These are phyloP conservation scores for Aspergillus vadensis DNA, from an alignment of 2,329 filamentous ascomycete species.

Conservation along the genomic window DNA sequence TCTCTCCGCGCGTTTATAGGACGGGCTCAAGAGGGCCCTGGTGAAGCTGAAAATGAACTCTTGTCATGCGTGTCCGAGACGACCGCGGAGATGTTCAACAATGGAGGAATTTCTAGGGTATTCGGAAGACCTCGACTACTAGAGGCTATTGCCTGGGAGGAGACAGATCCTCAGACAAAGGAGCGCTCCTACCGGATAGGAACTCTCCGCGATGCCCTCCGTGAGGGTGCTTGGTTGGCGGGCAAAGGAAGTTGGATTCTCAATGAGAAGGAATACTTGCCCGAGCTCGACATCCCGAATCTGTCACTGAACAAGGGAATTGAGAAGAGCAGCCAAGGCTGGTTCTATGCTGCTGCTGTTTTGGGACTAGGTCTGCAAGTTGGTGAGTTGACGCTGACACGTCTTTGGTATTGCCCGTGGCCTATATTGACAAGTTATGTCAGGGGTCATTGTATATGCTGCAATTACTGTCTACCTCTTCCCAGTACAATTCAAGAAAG, in stretches of 20 bases:
- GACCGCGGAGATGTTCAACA: slow-evolving; percentile 51
- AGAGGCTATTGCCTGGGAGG: slow-evolving; percentile 46
- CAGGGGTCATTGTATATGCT: slow-evolving; percentile 33
- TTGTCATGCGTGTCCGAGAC: slow-evolving; percentile 52
- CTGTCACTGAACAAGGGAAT: slow-evolving; percentile 42
- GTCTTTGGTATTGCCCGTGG: background rate
- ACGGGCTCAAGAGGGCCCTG: slow-evolving; percentile 47
- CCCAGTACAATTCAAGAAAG: slow-evolving; percentile 28
- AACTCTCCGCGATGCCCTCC: slow-evolving; percentile 31
- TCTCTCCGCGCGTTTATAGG: slow-evolving; percentile 51
- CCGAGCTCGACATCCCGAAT: slow-evolving; percentile 37
- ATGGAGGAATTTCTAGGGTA: slow-evolving; percentile 41
- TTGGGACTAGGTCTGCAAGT: slow-evolving; percentile 32
- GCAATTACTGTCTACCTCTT: slow-evolving; percentile 33
- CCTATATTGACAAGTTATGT: background rate
- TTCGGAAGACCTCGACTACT: slow-evolving; percentile 38
- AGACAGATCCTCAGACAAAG: slow-evolving; percentile 38
- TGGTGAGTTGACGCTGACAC: slow-evolving; percentile 23
- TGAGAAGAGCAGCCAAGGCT: slow-evolving; percentile 27
- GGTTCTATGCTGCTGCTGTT: slow-evolving; percentile 34
- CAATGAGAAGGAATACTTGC: slow-evolving; percentile 16
- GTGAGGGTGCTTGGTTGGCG: slow-evolving; percentile 25
- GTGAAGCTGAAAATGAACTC: slow-evolving; percentile 46
- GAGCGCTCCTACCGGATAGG: slow-evolving; percentile 24
- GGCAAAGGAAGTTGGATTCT: slow-evolving; percentile 7